Conservation (phyloP, 2,329 filamentous ascomycete genomes). For the Dothiorella sarmentorum region DNA sequence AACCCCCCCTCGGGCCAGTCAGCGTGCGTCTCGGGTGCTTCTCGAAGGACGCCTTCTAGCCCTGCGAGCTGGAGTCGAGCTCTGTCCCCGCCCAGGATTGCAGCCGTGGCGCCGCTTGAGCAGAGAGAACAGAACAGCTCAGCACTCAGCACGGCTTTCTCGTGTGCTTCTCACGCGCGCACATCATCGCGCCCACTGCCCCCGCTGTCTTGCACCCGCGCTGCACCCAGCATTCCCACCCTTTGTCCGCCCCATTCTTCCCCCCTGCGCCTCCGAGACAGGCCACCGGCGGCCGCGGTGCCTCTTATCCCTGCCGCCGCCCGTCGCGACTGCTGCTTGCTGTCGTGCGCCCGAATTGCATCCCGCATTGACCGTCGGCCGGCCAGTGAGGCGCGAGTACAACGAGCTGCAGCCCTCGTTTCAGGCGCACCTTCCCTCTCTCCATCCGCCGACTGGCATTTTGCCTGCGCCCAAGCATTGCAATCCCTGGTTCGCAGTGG, state of each 20-base stretch:
- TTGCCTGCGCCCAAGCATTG: conserved; percentile 6
- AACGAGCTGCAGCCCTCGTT: conserved; percentile 18
- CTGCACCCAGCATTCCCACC: conserved; percentile 12
- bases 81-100: too few relatives aligned
- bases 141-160: too few relatives aligned
- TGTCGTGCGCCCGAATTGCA: conserved; percentile 18
- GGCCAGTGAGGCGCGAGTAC: conserved; percentile 13
- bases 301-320: conserved; percentile 9
- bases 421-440: conserved; percentile 19
- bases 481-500: conserved; percentile 17
- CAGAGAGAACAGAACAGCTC: too few relatives aligned
- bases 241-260: conserved; percentile 17
- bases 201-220: background rate
- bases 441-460: conserved; percentile 17
- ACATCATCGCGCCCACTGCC: background rate
- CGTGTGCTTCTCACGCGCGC: background rate
- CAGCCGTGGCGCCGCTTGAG: background rate
- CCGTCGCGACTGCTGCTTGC: background rate
- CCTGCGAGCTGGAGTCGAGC: too few relatives aligned
- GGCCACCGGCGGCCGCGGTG: background rate
- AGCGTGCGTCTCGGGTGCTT: background rate
- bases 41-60: too few relatives aligned
- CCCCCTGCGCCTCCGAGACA: conserved; percentile 12
- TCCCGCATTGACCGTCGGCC: conserved; percentile 13
- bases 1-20: too few relatives aligned